phyloP scores from a whole-genome alignment of 805 yeast species.

The Candida tallmaniae region DNA sequence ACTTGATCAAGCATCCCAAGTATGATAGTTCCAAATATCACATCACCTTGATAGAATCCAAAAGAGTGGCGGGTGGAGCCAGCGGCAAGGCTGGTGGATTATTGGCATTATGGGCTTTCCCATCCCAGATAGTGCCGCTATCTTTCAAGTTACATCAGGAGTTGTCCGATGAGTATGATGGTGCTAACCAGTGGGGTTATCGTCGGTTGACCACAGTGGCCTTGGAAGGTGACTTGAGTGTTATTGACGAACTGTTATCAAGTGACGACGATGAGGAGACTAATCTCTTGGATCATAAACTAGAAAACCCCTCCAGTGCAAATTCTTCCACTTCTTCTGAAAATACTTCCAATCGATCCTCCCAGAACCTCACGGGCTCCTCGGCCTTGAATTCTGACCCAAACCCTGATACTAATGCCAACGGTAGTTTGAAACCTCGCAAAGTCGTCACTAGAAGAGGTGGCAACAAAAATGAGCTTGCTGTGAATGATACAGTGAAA shows the following conservation, averaged over 20 bases:
- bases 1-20: constrained; percentile 74
- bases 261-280: constrained; percentile 20
- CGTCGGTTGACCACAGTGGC: constrained; percentile 83
- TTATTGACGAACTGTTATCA: constrained; percentile 19
- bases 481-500: constrained; percentile 4
- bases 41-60: constrained; percentile 81
- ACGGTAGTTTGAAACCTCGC: constrained; percentile 20
- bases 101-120: constrained; percentile 94
- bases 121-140: constrained; percentile 86
- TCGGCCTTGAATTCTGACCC: constrained; percentile 2
- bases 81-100: constrained; percentile 97
- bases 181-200: constrained; percentile 91
- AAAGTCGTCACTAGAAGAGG: constrained; percentile 34
- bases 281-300: constrained; percentile 14
- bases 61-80: constrained; percentile 95
- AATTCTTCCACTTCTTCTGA: constrained; percentile 3
- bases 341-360: constrained; percentile 1
- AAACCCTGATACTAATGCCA: background rate
- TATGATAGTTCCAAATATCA: constrained; percentile 71
- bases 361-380: constrained; percentile 3
- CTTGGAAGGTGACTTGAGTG: constrained; percentile 72
- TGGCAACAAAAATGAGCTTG: constrained; percentile 6
- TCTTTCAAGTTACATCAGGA: constrained; percentile 84
- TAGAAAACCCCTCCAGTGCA: constrained; percentile 14
- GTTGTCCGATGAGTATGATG: constrained; percentile 70